Base-by-base conservation (phyloP, 1,284 basidiomycete genomes). In the Ustilago lituana region DNA sequence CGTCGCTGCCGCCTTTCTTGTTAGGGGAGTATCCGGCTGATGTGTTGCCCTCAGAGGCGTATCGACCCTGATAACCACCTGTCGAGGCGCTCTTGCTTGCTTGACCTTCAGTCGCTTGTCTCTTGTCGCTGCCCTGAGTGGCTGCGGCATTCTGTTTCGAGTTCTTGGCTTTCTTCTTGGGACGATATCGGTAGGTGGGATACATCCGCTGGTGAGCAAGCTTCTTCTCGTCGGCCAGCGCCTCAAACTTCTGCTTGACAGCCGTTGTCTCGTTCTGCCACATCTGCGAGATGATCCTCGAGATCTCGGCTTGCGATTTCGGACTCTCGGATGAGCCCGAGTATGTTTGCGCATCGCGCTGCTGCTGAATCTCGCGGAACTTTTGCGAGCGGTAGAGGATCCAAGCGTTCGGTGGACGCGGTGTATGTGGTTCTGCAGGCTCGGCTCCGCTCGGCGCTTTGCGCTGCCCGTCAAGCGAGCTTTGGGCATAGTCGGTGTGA, bases 371-470 rank as follows among this genome's bases (percentile, higher is more conserved):
- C 24, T 84, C 82, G 37, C 77, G 78, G 52, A 88, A 85, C 77
- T 87, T 88, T 70, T 89, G 87, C 2, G 89, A 89, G 37, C 93
- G 88, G 81, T 92, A 96, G n/a, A 95, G 76, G 63, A 96, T 94
- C 91, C 92, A 95, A 0, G 93, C 89, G 81, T 95, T 95, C 15
- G 89, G 88, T 2, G 93, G 93, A 0, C 92, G 87, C 1, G 89
- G 89, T 0, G 87, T 86, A 59, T 87, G 81, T 41, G 72, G 60
- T 39, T 73, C 65, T n/a, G 48, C 32, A 10, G 43, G 15, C 20
- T 55, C 48, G 12, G 37, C 23, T 14, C 43, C 49, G 5, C n/a
- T 26, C 17, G 19, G 12, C 4, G n/a, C 22, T 38, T 52, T 44
- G 36, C 45, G 48, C 26, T 53, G 52, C 12, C 19, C 49, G 9